Evolutionary conservation across 352 stramenopile genomes (phyloP).

Genomic region (Phytophthora fragariae): DNA sequence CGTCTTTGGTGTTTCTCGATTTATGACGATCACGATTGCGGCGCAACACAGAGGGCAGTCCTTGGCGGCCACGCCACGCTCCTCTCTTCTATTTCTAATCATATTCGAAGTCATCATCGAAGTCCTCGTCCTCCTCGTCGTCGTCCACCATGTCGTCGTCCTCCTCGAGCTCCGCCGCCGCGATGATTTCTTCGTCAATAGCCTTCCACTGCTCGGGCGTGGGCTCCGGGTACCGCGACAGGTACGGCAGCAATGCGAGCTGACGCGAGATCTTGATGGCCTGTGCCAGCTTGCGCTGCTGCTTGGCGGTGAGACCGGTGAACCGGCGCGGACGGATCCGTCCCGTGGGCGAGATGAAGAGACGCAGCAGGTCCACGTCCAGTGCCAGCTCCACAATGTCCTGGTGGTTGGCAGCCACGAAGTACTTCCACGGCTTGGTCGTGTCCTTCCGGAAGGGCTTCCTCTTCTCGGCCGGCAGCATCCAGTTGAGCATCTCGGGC

Average conservation of each 20-base stretch:
- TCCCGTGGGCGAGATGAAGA: conserved; percentile 87
- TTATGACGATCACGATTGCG: conserved; percentile 24
- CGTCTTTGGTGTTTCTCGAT: conserved; percentile 23
- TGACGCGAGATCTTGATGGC: conserved; percentile 85
- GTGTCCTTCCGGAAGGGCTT: conserved; percentile 61
- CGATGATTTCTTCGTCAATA: conserved; percentile 84
- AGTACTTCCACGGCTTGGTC: conserved; percentile 85
- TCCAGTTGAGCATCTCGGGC: conserved; percentile 89
- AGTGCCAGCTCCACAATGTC: conserved; percentile 82
- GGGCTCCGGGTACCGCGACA: conserved; percentile 83
- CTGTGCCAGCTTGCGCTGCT: conserved; percentile 82
- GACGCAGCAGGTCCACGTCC: conserved; percentile 79
- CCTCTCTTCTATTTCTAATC: conserved; percentile 65
- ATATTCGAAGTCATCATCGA: conserved; percentile 73
- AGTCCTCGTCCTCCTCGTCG: conserved; percentile 74
- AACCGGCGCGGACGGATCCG: conserved; percentile 85
- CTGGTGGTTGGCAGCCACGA: conserved; percentile 73
- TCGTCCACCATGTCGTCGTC: conserved; percentile 57
- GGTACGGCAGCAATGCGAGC: conserved; percentile 74
- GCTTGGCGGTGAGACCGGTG: conserved; percentile 82
- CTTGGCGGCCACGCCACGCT: conserved; percentile 15
- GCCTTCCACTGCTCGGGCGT: conserved; percentile 83
- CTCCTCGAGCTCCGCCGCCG: conserved; percentile 61
- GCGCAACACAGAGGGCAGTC: conserved; percentile 12
- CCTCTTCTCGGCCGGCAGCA: conserved; percentile 71